Evolutionary conservation across 192 early-diverging fungal species (phyloP), one percentile per base, ranked within the genome.

Genomic region (Lobosporangium transversale): DNA sequence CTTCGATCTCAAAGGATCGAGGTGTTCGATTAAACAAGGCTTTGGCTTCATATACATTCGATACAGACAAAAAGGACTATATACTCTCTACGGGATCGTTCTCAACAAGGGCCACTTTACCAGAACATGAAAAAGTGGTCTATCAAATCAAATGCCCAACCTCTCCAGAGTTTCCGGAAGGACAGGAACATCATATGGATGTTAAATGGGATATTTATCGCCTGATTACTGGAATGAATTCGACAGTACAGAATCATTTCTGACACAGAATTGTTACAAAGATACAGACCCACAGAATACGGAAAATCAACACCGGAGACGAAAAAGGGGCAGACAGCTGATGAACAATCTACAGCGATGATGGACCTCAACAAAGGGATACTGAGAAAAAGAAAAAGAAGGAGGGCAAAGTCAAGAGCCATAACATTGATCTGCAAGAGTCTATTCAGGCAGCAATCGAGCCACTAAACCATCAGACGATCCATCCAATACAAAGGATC

Each of bases 11-110:
- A 15, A 76, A 76, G 40, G 73, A 76, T 27, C 56, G 56, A 23
- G 73, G 73, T 2, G 73, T 76, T 10, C 64, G 73, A 43, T 65
- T 76, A 7, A 76, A 76, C 53, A 76, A 62, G 58, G 73, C 73
- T 0, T 45, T 67, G 0, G 24, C 58, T 3, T 4, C 31, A 1
- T 10, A 33, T 3, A 15, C 8, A 23, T 76, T 51, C 40, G 18
- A 57, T 48, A 0, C 52, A 11, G 17, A 10, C 0, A 44, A 15
- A 3, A 48, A 44, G 5, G 8, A 43, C n/a, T 76, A 65, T 63
- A 30, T 4, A 0, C 2, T 62, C 14, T 6, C n/a, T 0, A 33
- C 44, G 5, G 73, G 73, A 0, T 37, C 36, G 6, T 76, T 55
- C 31, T 55, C 58, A 0, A 56, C 73, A 3, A 21, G 73, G 40